These are phyloP conservation scores for Trichoderma sp. DNA, from an alignment of 2,329 filamentous ascomycete genomes.

Conservation along the genomic window DNA sequence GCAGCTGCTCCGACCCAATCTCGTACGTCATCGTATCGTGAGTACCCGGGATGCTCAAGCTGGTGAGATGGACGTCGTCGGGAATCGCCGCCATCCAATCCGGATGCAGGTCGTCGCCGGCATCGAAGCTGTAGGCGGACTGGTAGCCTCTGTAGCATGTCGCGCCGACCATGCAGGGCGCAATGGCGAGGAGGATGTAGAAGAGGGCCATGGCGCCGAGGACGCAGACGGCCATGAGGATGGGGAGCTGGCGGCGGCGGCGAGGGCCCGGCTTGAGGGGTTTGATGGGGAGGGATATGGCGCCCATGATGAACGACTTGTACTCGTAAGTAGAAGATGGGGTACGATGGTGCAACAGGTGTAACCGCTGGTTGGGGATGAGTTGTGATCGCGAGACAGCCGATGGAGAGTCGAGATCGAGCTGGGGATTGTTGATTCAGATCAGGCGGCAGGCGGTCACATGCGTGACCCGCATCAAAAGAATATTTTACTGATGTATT, in stretches of 20 bases:
- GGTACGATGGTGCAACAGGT: background rate
- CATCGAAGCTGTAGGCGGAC: slow-evolving; percentile 43
- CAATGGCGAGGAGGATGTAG: slow-evolving; percentile 28
- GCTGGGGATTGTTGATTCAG: background rate
- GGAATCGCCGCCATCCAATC: slow-evolving; percentile 46
- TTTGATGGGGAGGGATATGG: background rate
- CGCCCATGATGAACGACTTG: slow-evolving; percentile 6
- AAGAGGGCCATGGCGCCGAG: slow-evolving; percentile 28
- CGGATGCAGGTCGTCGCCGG: slow-evolving; percentile 30
- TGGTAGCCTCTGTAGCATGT: slow-evolving; percentile 32
- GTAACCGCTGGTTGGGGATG: background rate
- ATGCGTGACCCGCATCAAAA: background rate
- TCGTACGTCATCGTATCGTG: slow-evolving; percentile 53
- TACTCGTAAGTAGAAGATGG: too few species aligned
- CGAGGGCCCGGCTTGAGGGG: background rate
- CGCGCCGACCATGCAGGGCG: slow-evolving; percentile 30
- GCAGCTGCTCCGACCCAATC: slow-evolving; percentile 35
- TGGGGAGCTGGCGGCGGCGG: slow-evolving; percentile 11
- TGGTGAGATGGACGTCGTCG: slow-evolving; percentile 40
- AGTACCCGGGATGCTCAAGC: slow-evolving; percentile 50
- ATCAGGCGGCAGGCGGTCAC: background rate
- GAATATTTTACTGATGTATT: background rate
- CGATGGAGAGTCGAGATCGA: background rate
- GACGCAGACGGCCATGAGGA: slow-evolving; percentile 2
- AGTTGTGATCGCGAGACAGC: background rate